phyloP scores from a whole-genome alignment of 2,329 filamentous ascomycete genomes.

The Aschersonia sp. region DNA sequence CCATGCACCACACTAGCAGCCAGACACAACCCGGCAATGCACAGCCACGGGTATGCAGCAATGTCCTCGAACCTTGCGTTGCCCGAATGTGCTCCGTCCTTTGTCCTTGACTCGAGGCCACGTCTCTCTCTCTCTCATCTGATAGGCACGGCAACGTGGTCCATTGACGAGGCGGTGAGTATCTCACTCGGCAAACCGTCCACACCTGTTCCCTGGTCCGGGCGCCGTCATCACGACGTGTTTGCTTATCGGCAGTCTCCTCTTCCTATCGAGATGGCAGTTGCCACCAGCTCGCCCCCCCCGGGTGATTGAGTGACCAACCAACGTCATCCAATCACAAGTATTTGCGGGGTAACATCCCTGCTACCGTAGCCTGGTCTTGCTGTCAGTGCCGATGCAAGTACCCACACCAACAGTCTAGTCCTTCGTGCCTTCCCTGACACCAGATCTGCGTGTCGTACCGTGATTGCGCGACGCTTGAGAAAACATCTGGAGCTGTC shows the following conservation, averaged over 20 bases:
- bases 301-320: neutral
- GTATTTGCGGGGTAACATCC: constrained; percentile 8
- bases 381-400: neutral
- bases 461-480: neutral
- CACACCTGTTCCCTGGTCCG: neutral
- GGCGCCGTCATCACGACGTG: neutral
- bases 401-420: neutral
- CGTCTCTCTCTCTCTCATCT: too few species aligned
- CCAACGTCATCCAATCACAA: constrained; percentile 2
- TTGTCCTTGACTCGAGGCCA: too few species aligned
- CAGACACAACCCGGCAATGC: neutral
- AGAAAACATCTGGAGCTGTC: too few species aligned
- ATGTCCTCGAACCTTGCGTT: neutral
- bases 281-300: neutral
- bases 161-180: too few species aligned
- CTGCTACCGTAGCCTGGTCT: neutral
- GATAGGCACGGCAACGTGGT: too few species aligned
- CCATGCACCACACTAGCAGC: neutral
- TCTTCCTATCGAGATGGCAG: neutral
- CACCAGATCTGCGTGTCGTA: neutral
- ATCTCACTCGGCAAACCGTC: neutral
- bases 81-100: too few species aligned
- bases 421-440: neutral
- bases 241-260: neutral
- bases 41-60: neutral